Percentiles rank a stretch among this genome's conserved stretches.
Evolutionary conservation across 2,329 filamentous ascomycete genomes (phyloP).

Genomic region (Macrophomina phaseolina): DNA sequence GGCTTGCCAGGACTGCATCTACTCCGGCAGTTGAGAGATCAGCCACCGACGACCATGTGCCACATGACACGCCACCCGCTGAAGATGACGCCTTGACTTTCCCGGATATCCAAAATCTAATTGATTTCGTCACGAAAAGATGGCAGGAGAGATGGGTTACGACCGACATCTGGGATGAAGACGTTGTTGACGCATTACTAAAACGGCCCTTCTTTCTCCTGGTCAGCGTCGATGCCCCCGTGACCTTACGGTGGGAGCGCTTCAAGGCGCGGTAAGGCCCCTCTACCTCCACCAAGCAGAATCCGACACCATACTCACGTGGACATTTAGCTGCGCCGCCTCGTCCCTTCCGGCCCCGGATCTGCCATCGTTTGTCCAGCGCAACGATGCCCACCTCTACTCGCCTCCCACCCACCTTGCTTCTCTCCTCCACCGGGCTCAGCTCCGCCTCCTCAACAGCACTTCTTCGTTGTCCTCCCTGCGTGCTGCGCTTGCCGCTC

Average conservation of each 20-base stretch:
- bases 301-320: background rate
- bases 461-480: constrained; percentile 74
- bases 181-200: constrained; percentile 74
- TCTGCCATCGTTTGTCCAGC: constrained; percentile 65
- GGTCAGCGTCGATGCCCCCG: constrained; percentile 87
- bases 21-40: constrained; percentile 51
- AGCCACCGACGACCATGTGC: constrained; percentile 46
- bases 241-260: constrained; percentile 81
- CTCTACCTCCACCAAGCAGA: background rate
- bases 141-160: constrained; percentile 89
- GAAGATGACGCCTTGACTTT: constrained; percentile 44
- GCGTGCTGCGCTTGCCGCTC: constrained; percentile 71
- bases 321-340: constrained; percentile 51
- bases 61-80: constrained; percentile 30
- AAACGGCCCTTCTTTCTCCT: constrained; percentile 91
- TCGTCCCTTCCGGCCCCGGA: constrained; percentile 57
- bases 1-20: constrained; percentile 55
- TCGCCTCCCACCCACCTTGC: constrained; percentile 67
- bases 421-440: constrained; percentile 78
- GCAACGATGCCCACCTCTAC: constrained; percentile 79
- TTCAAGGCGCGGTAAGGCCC: constrained; percentile 63
- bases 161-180: constrained; percentile 77
- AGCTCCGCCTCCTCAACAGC: constrained; percentile 86
- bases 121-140: constrained; percentile 83
- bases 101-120: constrained; percentile 65